Conservation (phyloP, 345 rosid species). For the Cochlearia excelsa region DNA sequence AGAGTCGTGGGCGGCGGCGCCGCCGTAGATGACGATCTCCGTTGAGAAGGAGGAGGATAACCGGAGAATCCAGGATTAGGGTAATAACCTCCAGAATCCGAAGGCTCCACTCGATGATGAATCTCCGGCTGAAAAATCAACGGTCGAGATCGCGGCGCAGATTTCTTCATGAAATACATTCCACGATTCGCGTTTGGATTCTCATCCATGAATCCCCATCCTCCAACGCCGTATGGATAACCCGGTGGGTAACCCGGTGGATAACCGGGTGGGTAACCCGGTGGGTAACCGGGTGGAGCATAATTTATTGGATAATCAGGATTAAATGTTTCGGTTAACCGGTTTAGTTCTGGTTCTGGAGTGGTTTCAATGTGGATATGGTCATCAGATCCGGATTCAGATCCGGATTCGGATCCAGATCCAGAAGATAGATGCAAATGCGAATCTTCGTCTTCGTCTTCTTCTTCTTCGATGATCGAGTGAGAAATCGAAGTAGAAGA, state of each 20-base stretch:
- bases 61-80: conserved; percentile 43
- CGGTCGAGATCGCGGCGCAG: conserved; percentile 61
- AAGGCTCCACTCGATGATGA: conserved; percentile 32
- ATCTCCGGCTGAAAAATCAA: conserved; percentile 61
- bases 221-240: conserved; percentile 30
- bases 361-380: conserved; percentile 48
- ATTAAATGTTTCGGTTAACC: conserved; percentile 18
- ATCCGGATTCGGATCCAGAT: conserved; percentile 44
- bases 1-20: conserved; percentile 49
- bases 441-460: conserved; percentile 46
- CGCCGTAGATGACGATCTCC: conserved; percentile 27
- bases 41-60: conserved; percentile 38
- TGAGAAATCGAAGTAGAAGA: conserved; percentile 71
- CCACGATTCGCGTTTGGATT: conserved; percentile 34
- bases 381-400: conserved; percentile 30
- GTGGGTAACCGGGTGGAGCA: conserved; percentile 30
- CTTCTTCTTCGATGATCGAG: conserved; percentile 46
- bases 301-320: conserved; percentile 20
- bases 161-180: conserved; percentile 73
- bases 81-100: conserved; percentile 38
- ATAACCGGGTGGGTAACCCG: too few relatives aligned
- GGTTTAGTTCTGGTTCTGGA: conserved; percentile 39
- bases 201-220: conserved; percentile 39
- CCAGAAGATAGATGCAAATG: conserved; percentile 67
- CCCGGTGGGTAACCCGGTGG: conserved; percentile 30